A percentile compares a stretch with the other conserved stretches of the same genome.
phyloP scores from a whole-genome alignment of 208 protist species.

The Trypanosoma theileri region DNA sequence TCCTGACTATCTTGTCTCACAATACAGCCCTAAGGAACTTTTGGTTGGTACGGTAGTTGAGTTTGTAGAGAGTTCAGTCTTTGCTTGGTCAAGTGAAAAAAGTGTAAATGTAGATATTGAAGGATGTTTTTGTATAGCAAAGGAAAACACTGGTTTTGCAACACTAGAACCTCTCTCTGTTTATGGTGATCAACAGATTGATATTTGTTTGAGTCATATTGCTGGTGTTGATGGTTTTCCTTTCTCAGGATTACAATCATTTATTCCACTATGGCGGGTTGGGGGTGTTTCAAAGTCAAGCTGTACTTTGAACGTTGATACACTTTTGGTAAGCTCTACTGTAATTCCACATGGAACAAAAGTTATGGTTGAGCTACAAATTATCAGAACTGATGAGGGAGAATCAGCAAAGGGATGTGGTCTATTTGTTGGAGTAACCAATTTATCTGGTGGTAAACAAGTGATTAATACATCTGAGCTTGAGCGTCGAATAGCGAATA shows the following conservation, averaged over 20 bases:
- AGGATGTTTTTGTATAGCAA: slow-evolving; percentile 46
- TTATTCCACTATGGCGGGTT: slow-evolving; percentile 69
- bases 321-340: slow-evolving; percentile 60
- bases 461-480: slow-evolving; percentile 54
- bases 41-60: slow-evolving; percentile 60
- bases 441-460: slow-evolving; percentile 38
- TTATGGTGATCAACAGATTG: slow-evolving; percentile 57
- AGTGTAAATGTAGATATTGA: slow-evolving; percentile 76
- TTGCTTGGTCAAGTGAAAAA: slow-evolving; percentile 58
- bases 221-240: slow-evolving; percentile 71
- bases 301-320: slow-evolving; percentile 45
- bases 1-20: slow-evolving; percentile 69
- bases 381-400: slow-evolving; percentile 6
- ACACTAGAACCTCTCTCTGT: slow-evolving; percentile 52
- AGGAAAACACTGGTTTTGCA: slow-evolving; percentile 55
- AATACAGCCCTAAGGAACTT: slow-evolving; percentile 49
- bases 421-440: slow-evolving; percentile 82
- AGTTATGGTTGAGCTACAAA: slow-evolving; percentile 38
- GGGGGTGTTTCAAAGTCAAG: slow-evolving; percentile 36
- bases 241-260: slow-evolving; percentile 75
- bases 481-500: slow-evolving; percentile 54
- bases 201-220: slow-evolving; percentile 63
- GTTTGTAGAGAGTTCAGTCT: slow-evolving; percentile 70
- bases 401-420: slow-evolving; percentile 27
- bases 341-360: slow-evolving; percentile 64